Percentiles rank a stretch among this genome's conserved stretches.
Evolutionary conservation across 768 basidiomycete genomes (phyloP).

Genomic region (Suillus sp.): DNA sequence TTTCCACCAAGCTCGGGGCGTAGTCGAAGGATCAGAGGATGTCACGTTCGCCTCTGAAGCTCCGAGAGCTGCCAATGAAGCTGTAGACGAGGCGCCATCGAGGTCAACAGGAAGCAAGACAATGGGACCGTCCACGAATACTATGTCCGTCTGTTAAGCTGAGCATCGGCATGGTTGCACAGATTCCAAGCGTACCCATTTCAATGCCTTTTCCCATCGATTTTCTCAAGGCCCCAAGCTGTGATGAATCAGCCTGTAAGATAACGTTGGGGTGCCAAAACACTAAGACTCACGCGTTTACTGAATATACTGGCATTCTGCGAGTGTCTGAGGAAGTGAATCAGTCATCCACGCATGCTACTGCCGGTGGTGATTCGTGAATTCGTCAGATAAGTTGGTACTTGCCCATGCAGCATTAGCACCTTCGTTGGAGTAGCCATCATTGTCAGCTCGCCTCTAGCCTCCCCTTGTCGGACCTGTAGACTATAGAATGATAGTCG

Average conservation of each 20-base stretch:
- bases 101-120: constrained; percentile 69
- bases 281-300: constrained; percentile 56
- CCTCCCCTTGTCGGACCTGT: not conserved
- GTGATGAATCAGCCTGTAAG: constrained; percentile 6
- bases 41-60: constrained; percentile 38
- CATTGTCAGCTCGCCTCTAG: not conserved
- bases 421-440: constrained; percentile 37
- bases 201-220: constrained; percentile 66
- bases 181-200: constrained; percentile 46
- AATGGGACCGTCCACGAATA: constrained; percentile 74
- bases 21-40: constrained; percentile 50
- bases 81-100: constrained; percentile 28
- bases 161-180: not conserved
- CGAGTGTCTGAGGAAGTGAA: constrained; percentile 50
- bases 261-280: not conserved
- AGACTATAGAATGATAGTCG: not conserved
- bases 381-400: not conserved
- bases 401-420: constrained; percentile 50
- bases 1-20: constrained; percentile 75
- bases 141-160: constrained; percentile 37
- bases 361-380: not conserved
- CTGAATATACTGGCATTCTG: constrained; percentile 73
- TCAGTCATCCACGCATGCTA: constrained; percentile 11
- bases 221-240: constrained; percentile 77
- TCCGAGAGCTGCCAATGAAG: constrained; percentile 39